Evolutionary conservation across 169 alveolate genomes (phyloP), one percentile per base, ranked within the genome.

Genomic region (Cryptosporidium andersoni): DNA sequence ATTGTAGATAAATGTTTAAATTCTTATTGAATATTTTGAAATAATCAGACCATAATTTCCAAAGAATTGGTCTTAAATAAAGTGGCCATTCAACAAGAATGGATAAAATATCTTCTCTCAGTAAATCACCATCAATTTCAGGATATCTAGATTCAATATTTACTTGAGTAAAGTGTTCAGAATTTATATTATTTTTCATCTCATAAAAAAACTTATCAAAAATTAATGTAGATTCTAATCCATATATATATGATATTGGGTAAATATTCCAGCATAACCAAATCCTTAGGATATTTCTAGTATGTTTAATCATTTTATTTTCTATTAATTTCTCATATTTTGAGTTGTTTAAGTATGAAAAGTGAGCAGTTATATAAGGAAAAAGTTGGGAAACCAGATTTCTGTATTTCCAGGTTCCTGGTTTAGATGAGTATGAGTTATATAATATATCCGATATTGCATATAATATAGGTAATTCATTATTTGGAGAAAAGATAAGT

Each of bases 401-500:
- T 34, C 85, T 25, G 6, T 58, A 63, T 51, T 74, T 74, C 85
- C 85, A 74, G 12, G 85, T 68, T 42, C 85, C 85, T 14, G 51
- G 25, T 40, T 56, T 74, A 58, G 60, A 60, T 25, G 85, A 74
- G 34, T 58, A 68, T 9, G 85, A 74, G 47, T 74, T 74, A 43
- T 74, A 74, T 6, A 74, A 62, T 25, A 74, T 74, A 58, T 74
- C 85, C 16, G 85, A 74, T 11, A 74, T 40, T 14, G 74, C 55
- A 43, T 74, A 74, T 5, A 74, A 6, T 25, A 74, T 58, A 16
- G 85, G 60, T 6, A 56, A 36, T 39, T 74, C 43, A 47, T 42
- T 64, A 48, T 47, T 55, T 43, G 43, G 14, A 16, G 85, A 74
- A 45, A 47, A 40, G 40, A 68, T 66, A 48, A 74, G 60, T 74